These are phyloP conservation scores for Hansenula anomala DNA, from an alignment of 1,139 yeast genomes.

Conservation along the genomic window DNA sequence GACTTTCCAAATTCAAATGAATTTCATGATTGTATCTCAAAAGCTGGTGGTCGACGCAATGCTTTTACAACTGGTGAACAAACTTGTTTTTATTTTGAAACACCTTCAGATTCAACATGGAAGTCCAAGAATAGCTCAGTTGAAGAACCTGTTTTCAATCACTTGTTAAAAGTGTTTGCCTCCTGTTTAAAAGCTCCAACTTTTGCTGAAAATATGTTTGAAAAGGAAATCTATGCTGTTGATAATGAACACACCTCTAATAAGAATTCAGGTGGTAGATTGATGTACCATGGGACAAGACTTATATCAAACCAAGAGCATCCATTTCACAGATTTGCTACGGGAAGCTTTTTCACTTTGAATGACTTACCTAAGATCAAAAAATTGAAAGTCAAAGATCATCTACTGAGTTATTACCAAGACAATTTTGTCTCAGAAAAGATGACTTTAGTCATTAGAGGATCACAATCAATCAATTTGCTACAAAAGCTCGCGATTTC, in stretches of 20 bases:
- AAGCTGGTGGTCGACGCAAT: constrained; percentile 52
- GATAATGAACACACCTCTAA: constrained; percentile 63
- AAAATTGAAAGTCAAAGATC: constrained; percentile 48
- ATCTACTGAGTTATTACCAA: constrained; percentile 46
- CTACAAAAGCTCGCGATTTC: constrained; percentile 45
- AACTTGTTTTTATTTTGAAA: constrained; percentile 56
- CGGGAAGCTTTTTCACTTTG: constrained; percentile 62
- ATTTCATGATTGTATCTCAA: constrained; percentile 38
- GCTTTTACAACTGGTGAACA: constrained; percentile 66
- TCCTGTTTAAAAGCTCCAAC: constrained; percentile 46
- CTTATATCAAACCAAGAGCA: constrained; percentile 41
- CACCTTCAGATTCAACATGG: constrained; percentile 38
- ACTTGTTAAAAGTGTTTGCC: constrained; percentile 44
- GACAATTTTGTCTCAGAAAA: constrained; percentile 50
- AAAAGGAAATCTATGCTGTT: constrained; percentile 52
- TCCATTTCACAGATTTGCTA: constrained; percentile 68
- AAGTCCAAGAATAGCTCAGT: constrained; percentile 9
- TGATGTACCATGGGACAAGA: constrained; percentile 54
- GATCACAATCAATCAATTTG: constrained; percentile 57
- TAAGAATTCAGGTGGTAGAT: constrained; percentile 35
- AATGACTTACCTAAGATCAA: constrained; percentile 43
- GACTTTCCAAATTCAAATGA: constrained; percentile 42
- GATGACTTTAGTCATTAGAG: constrained; percentile 53
- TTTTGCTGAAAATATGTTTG: constrained; percentile 37
- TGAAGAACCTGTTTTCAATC: constrained; percentile 35